These are phyloP conservation scores for Clathrospora elynae DNA, from an alignment of 2,329 filamentous ascomycete genomes.

Conservation along the genomic window DNA sequence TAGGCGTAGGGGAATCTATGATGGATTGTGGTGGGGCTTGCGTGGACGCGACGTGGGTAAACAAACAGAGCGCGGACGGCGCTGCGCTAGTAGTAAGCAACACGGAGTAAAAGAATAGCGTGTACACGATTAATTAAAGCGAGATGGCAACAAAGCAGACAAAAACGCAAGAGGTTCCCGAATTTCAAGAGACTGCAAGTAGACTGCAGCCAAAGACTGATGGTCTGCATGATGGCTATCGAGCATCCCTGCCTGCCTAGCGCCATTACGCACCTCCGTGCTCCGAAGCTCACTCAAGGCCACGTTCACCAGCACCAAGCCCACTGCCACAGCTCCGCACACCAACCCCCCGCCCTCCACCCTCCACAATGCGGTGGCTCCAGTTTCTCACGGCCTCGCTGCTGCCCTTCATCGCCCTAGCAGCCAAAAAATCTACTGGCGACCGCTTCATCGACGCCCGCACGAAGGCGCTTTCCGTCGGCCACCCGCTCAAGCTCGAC, in stretches of 20 bases:
- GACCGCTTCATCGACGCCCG: constrained; percentile 76
- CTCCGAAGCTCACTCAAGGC: constrained; percentile 32
- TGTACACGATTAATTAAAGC: background rate
- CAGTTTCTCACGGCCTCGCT: constrained; percentile 66
- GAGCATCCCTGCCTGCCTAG: constrained; percentile 27
- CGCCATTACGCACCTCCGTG: constrained; percentile 38
- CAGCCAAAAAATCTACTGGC: constrained; percentile 65
- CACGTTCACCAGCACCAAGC: constrained; percentile 40
- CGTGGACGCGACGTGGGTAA: constrained; percentile 40
- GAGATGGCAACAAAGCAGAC: background rate
- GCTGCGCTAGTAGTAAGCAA: background rate
- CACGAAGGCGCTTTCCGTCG: constrained; percentile 66
- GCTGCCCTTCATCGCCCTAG: constrained; percentile 64
- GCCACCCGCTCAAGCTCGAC: constrained; percentile 73
- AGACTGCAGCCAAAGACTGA: background rate
- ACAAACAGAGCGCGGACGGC: constrained; percentile 34
- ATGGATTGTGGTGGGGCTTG: constrained; percentile 25
- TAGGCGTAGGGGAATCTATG: constrained; percentile 23
- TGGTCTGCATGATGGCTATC: constrained; percentile 3
- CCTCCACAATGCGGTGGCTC: constrained; percentile 67
- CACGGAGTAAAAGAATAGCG: background rate
- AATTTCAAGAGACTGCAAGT: too few relatives aligned
- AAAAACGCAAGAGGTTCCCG: too few relatives aligned
- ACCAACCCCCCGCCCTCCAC: constrained; percentile 20
- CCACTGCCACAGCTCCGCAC: constrained; percentile 26